Evolutionary conservation across 1,284 basidiomycete genomes (phyloP).

Genomic region (Sporisorium scitamineum): DNA sequence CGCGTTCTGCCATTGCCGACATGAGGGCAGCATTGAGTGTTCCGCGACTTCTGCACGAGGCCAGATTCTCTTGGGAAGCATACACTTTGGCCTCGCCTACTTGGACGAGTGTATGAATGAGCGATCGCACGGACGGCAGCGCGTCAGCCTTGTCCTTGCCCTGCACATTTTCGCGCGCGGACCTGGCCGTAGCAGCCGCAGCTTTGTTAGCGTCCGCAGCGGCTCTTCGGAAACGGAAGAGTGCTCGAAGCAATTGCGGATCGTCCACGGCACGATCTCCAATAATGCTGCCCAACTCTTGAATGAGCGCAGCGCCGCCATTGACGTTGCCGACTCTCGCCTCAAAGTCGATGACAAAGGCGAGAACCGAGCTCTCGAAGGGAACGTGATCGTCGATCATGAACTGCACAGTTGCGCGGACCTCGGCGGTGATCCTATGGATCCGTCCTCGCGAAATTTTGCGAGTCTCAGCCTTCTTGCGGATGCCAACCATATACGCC

Average conservation of each 20-base stretch:
- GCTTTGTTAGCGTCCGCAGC: slow-evolving; percentile 1
- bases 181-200: background rate
- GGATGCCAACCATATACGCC: slow-evolving; percentile 30
- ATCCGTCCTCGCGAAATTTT: background rate
- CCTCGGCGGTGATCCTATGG: background rate
- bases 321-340: slow-evolving; percentile 22
- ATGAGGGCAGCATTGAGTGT: slow-evolving; percentile 39
- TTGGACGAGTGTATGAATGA: slow-evolving; percentile 24
- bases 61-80: background rate
- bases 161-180: background rate
- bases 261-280: background rate
- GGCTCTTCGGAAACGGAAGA: slow-evolving; percentile 21
- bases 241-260: slow-evolving; percentile 12
- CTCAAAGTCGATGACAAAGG: slow-evolving; percentile 35
- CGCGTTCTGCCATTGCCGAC: slow-evolving; percentile 27
- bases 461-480: background rate
- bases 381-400: slow-evolving; percentile 30
- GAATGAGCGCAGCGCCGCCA: slow-evolving; percentile 12
- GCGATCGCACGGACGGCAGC: slow-evolving; percentile 23
- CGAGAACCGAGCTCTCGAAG: slow-evolving; percentile 20
- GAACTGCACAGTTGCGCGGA: slow-evolving; percentile 8
- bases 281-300: slow-evolving; percentile 12
- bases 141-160: background rate
- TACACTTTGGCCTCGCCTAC: slow-evolving; percentile 20
- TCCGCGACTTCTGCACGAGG: slow-evolving; percentile 20